phyloP scores from a whole-genome alignment of 2,329 filamentous ascomycete species.

The Monosporascus sp. region DNA sequence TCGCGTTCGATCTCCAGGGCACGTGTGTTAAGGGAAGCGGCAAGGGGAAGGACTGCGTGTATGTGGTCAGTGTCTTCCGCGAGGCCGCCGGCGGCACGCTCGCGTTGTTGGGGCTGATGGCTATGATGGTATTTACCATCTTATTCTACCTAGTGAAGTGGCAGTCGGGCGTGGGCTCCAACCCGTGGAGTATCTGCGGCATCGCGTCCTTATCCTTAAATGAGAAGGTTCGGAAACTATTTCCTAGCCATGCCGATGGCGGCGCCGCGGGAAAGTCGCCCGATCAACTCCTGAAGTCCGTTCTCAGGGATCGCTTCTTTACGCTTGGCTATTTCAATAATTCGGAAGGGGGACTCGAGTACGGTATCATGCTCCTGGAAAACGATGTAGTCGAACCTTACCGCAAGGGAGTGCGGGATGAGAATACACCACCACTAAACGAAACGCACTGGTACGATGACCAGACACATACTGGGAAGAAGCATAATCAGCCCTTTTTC shows the following conservation, averaged over 20 bases:
- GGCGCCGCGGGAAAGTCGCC: slow-evolving; percentile 8
- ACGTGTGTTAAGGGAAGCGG: slow-evolving; percentile 14
- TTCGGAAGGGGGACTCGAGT: slow-evolving; percentile 19
- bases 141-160: slow-evolving; percentile 18
- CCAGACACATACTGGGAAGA: background rate
- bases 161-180: slow-evolving; percentile 22
- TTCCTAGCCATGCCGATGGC: slow-evolving; percentile 16
- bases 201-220: slow-evolving; percentile 11
- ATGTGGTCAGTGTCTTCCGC: slow-evolving; percentile 23
- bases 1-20: slow-evolving; percentile 25
- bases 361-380: slow-evolving; percentile 21
- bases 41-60: slow-evolving; percentile 23
- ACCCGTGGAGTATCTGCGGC: slow-evolving; percentile 28
- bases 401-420: background rate
- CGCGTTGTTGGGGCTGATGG: slow-evolving; percentile 25
- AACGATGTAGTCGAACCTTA: background rate
- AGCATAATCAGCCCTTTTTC: slow-evolving; percentile 23
- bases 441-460: background rate
- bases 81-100: slow-evolving; percentile 16
- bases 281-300: slow-evolving; percentile 9
- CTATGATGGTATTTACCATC: slow-evolving; percentile 18
- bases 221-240: slow-evolving; percentile 10
- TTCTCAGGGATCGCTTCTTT: slow-evolving; percentile 18
- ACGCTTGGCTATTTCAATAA: slow-evolving; percentile 23
- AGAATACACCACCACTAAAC: background rate